phyloP scores from a whole-genome alignment of 2,329 filamentous ascomycete genomes.

The Stenocarpella maydis region DNA sequence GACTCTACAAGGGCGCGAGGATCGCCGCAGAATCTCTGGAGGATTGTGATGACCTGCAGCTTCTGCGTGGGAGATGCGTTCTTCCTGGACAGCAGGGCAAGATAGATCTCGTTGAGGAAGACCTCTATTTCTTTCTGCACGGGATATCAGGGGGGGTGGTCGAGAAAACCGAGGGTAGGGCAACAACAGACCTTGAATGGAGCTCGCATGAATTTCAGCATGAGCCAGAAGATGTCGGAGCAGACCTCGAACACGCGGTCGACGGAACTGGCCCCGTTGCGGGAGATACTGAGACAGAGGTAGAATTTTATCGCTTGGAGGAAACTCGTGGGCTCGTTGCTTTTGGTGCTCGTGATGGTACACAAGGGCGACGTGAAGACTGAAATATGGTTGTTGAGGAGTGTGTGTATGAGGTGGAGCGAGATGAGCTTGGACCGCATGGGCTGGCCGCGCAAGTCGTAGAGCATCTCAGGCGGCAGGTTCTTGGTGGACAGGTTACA shows the following conservation, averaged over 20 bases:
- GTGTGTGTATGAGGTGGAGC: conserved; percentile 91
- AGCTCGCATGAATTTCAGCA: conserved; percentile 91
- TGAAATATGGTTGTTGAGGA: conserved; percentile 90
- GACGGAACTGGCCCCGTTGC: conserved; percentile 94
- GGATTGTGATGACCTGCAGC: conserved; percentile 85
- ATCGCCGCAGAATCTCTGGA: conserved; percentile 85
- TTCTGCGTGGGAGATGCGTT: conserved; percentile 91
- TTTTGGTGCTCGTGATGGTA: conserved; percentile 91
- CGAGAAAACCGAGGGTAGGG: not conserved
- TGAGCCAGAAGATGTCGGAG: conserved; percentile 97
- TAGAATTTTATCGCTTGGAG: conserved; percentile 97
- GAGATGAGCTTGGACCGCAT: conserved; percentile 98
- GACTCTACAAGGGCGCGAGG: conserved; percentile 90
- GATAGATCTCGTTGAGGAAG: conserved; percentile 96
- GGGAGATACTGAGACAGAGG: conserved; percentile 90
- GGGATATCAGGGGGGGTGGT: conserved; percentile 5
- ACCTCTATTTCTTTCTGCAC: conserved; percentile 92
- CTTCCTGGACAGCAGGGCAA: conserved; percentile 87
- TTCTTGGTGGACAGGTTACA: conserved; percentile 97
- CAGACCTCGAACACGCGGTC: conserved; percentile 93
- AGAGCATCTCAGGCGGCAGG: conserved; percentile 87
- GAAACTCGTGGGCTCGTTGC: conserved; percentile 87
- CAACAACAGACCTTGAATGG: conserved; percentile 80
- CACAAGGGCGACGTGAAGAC: conserved; percentile 93
- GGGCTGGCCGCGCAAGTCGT: conserved; percentile 90